These are phyloP conservation scores for Pharnaceum exiguum DNA, from an alignment of 148 eudicot genomes.

Conservation along the genomic window DNA sequence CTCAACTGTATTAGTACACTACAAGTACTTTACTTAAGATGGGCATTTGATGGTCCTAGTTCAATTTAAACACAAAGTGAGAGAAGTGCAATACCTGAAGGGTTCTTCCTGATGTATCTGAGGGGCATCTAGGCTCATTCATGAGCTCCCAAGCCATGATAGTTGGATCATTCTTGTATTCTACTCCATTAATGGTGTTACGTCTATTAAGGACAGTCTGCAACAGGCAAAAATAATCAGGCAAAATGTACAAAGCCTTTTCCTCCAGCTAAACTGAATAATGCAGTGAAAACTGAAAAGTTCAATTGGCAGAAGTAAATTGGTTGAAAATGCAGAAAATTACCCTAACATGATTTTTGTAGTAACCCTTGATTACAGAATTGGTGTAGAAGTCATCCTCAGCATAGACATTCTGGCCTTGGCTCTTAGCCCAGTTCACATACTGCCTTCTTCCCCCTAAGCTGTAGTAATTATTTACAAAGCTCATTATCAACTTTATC, in stretches of 20 bases:
- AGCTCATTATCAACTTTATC: constrained; percentile 69
- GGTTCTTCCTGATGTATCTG: constrained; percentile 89
- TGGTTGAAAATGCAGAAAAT: not conserved
- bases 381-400: constrained; percentile 86
- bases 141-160: constrained; percentile 99
- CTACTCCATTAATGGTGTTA: constrained; percentile 62
- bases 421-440: constrained; percentile 84
- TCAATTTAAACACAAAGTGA: not conserved
- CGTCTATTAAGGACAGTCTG: constrained; percentile 78
- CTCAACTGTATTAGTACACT: too few species aligned
- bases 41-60: not conserved
- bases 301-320: not conserved
- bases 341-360: constrained; percentile 85
- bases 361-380: constrained; percentile 65
- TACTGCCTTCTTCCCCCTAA: constrained; percentile 94
- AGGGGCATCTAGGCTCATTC: constrained; percentile 95
- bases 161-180: constrained; percentile 90
- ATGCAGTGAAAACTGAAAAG: not conserved
- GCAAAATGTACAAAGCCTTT: too few species aligned
- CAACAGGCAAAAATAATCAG: constrained; percentile 17
- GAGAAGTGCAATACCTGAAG: constrained; percentile 55
- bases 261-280: too few species aligned
- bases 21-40: not conserved
- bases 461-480: constrained; percentile 75
- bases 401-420: constrained; percentile 60